phyloP scores from a whole-genome alignment of 192 early-diverging fungal genomes.

The Backusella australiensis region DNA sequence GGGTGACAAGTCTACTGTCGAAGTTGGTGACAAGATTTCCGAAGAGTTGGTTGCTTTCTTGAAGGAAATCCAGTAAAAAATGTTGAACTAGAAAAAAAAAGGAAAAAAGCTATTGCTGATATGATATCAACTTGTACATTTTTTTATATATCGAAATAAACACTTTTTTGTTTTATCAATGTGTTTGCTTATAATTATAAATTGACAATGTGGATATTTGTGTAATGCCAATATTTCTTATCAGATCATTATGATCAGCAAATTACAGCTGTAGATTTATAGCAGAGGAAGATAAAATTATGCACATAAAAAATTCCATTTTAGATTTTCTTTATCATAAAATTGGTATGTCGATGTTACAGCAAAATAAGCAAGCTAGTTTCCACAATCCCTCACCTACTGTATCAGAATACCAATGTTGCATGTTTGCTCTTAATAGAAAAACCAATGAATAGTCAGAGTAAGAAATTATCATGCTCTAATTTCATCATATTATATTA shows the following conservation, averaged over 20 bases:
- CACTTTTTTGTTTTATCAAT: background rate
- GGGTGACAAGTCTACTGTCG: constrained; percentile 77
- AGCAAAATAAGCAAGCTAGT: background rate
- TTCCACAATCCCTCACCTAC: background rate
- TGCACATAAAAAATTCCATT: background rate
- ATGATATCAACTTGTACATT: constrained; percentile 7
- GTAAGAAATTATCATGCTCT: no score
- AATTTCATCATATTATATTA: no score
- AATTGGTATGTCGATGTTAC: background rate
- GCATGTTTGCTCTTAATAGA: background rate
- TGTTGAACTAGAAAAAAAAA: background rate
- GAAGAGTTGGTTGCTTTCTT: constrained; percentile 65
- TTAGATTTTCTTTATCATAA: background rate
- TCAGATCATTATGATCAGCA: background rate
- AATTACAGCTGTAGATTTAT: no score
- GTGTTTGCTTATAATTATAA: background rate
- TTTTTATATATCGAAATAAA: constrained; percentile 6
- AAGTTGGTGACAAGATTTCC: constrained; percentile 92
- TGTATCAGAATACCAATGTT: background rate
- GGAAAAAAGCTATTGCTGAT: background rate
- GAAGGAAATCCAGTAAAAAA: constrained; percentile 28
- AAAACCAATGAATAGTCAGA: no score
- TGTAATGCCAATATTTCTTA: background rate
- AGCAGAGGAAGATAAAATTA: no score
- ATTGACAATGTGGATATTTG: background rate